Base-by-base conservation (phyloP, 176 grass and related monocot genomes). In the Triticum monococcum region DNA sequence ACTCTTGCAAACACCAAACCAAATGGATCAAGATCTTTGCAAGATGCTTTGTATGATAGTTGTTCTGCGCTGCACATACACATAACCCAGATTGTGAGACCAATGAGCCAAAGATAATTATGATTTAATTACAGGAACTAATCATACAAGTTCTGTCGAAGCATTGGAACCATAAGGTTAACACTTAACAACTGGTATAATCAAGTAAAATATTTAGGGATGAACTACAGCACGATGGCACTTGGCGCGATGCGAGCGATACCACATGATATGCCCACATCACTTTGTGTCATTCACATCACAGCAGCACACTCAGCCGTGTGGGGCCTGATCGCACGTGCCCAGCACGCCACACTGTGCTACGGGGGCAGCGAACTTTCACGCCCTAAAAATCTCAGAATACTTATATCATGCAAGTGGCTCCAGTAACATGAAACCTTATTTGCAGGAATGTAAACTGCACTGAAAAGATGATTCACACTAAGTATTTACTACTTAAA, bases 21-120 rank as follows among this genome's bases (percentile, higher is more conserved):
- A 99, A 79, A 89, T 99, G 94, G 83, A 99, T 91, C 76, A 99
- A 91, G 83, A 99, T 92, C 87, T 96, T 99, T 73, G 90, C 85
- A 71, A 99, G 92, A 89, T 99, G 97, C 68, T 89, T 99, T 37
- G 94, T 99, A 40, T 93, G 87, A 76, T 81, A 87, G 82, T 92
- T 99, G 77, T 96, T 96, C 68, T 99, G 87, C 60, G 97, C 97
- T 99, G 97, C 93, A 98, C 14, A 43, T 85, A 75, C 69, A 93
- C 46, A 86, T 77, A 86, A 88, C 37, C 50, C 0, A 91, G 41
- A 41, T 7, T 74, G 62, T 61, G 2, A 92, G 41, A 32, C 9
- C 20, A 18, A 28, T 80, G 20, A 88, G 46, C 80, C 64, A 23
- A 83, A 18, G 23, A 84, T 24, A 16, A 50, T 36, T 79, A 35